Evolutionary conservation across 148 eudicot species (phyloP).

Genomic region (Camellia japonica): DNA sequence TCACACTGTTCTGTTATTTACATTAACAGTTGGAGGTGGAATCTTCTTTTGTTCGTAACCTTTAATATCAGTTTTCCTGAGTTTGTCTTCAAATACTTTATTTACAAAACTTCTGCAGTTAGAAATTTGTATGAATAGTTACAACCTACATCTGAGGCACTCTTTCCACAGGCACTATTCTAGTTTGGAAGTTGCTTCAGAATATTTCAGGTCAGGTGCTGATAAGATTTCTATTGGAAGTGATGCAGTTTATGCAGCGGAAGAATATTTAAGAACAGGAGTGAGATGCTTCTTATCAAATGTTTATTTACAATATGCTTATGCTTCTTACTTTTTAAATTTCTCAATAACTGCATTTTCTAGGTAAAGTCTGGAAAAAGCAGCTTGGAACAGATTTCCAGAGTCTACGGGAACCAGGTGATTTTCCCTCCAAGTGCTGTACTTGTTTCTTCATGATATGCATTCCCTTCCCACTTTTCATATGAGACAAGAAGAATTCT

Average conservation of each 20-base stretch:
- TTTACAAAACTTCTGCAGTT: background rate
- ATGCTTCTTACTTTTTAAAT: background rate
- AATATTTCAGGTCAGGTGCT: constrained; percentile 97
- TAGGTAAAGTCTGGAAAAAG: constrained; percentile 87
- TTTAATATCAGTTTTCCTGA: background rate
- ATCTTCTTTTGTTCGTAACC: background rate
- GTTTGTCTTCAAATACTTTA: background rate
- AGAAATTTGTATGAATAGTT: background rate
- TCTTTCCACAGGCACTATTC: constrained; percentile 64
- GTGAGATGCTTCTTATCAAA: constrained; percentile 27
- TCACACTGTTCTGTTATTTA: background rate
- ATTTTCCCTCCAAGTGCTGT: constrained; percentile 27
- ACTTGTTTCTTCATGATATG: background rate
- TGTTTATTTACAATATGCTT: background rate
- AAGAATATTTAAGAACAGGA: constrained; percentile 76
- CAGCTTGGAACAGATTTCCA: constrained; percentile 55
- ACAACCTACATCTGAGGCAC: background rate
- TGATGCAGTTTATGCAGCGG: constrained; percentile 98
- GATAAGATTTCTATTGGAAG: constrained; percentile 97
- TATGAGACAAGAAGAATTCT: constrained; percentile 35
- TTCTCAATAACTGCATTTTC: constrained; percentile 2
- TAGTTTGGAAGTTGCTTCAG: constrained; percentile 99
- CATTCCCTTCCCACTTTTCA: background rate
- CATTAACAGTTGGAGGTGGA: background rate
- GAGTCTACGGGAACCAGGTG: constrained; percentile 98